phyloP scores from a whole-genome alignment of 2,329 filamentous ascomycete species.

The Fusarium globosum region DNA sequence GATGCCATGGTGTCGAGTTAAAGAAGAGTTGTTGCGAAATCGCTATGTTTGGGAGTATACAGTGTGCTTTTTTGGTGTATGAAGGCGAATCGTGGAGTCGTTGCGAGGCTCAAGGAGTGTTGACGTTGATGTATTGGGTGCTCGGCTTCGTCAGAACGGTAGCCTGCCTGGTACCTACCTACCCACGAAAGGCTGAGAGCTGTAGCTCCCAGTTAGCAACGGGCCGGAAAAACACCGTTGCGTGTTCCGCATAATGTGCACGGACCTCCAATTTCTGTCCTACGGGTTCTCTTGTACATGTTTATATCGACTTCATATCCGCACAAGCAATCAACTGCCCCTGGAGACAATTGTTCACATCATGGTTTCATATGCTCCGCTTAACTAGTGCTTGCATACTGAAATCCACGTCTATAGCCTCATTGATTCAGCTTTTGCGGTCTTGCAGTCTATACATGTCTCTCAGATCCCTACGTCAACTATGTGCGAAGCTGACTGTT shows the following conservation, averaged over 20 bases:
- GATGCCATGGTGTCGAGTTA: constrained; percentile 73
- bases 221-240: constrained; percentile 47
- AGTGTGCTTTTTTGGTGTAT: constrained; percentile 13
- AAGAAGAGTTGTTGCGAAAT: not conserved
- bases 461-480: not conserved
- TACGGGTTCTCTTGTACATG: not conserved
- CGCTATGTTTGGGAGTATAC: not conserved
- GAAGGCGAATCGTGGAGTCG: constrained; percentile 25
- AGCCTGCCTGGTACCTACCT: constrained; percentile 48
- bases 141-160: constrained; percentile 55
- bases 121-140: constrained; percentile 41
- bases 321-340: not conserved
- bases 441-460: not conserved
- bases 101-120: constrained; percentile 35
- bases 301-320: not conserved
- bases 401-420: not conserved
- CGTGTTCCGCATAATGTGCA: constrained; percentile 22
- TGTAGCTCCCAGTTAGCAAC: constrained; percentile 43
- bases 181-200: constrained; percentile 43
- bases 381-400: not conserved
- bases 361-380: not conserved
- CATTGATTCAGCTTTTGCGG: not conserved
- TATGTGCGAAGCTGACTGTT: not conserved
- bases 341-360: not conserved
- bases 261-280: not conserved